Evolutionary conservation across 2,329 filamentous ascomycete genomes (phyloP).

Genomic region (Diaporthe sp.): DNA sequence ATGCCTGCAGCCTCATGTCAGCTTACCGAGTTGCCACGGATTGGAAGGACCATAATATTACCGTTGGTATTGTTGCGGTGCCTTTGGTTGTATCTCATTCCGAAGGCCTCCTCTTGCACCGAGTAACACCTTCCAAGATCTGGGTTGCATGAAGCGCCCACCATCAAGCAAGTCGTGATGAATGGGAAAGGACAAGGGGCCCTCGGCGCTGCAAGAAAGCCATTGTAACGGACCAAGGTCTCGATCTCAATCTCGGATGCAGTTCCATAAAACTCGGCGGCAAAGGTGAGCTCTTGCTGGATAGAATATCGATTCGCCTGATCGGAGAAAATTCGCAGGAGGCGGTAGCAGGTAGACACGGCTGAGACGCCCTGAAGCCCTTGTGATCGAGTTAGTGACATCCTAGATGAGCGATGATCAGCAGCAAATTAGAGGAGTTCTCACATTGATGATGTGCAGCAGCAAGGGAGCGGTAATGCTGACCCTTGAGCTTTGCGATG

Average conservation of each 20-base stretch:
- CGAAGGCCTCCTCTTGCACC: not conserved
- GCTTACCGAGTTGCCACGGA: not conserved
- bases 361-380: not conserved
- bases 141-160: not conserved
- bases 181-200: not conserved
- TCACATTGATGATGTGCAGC: not conserved
- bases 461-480: not conserved
- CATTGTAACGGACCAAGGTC: accelerated
- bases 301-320: not conserved
- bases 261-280: not conserved
- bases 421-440: not conserved
- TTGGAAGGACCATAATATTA: not conserved
- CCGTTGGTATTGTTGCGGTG: not conserved
- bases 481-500: not conserved
- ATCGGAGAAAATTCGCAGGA: not conserved
- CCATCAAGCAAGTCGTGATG: not conserved
- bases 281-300: not conserved
- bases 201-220: accelerated
- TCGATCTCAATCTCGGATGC: not conserved
- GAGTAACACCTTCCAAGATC: accelerated
- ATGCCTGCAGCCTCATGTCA: not conserved
- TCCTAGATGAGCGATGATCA: too few species aligned
- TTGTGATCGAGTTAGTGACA: not conserved
- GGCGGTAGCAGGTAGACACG: not conserved
- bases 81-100: too few species aligned